Conservation (phyloP, 179 eudicot genomes). For the Spergularia azorica region DNA sequence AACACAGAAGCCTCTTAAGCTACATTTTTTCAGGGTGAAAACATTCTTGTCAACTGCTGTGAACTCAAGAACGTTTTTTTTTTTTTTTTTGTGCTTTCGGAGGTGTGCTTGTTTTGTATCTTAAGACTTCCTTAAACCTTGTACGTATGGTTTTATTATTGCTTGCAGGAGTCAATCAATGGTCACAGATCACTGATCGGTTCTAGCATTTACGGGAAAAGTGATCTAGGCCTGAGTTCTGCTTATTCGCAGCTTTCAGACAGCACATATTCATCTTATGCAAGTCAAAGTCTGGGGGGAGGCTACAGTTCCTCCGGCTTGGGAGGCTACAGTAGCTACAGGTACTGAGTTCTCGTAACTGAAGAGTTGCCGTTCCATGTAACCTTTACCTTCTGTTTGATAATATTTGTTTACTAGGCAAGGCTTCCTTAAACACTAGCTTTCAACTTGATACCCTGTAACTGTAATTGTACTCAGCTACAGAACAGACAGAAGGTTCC, state of each 20-base stretch:
- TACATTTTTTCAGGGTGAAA: neutral
- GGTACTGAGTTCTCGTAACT: slow-evolving; percentile 20
- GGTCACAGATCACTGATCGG: slow-evolving; percentile 15
- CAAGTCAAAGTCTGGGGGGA: slow-evolving; percentile 36
- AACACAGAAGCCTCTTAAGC: neutral
- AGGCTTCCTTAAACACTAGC: neutral
- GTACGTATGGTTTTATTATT: neutral
- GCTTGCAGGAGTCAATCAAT: slow-evolving; percentile 30
- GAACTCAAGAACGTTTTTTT: neutral
- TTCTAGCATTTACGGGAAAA: slow-evolving; percentile 23
- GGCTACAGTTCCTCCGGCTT: slow-evolving; percentile 32
- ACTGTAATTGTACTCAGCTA: slow-evolving; percentile 10
- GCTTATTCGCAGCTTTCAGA: slow-evolving; percentile 24
- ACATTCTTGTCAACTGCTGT: neutral
- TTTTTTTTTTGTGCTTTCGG: neutral
- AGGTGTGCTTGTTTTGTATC: neutral
- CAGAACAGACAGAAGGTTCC: neutral
- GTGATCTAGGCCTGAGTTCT: slow-evolving; percentile 27
- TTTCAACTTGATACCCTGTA: slow-evolving; percentile 19
- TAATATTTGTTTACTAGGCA: slow-evolving; percentile 14
- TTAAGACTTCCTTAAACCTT: neutral
- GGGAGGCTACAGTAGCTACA: slow-evolving; percentile 38
- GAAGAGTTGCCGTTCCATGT: neutral
- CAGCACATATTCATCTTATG: slow-evolving; percentile 29
- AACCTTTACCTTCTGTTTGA: slow-evolving; percentile 11